Conservation (phyloP, 73 alveolate genomes). For the Tetrahymena borealis region DNA sequence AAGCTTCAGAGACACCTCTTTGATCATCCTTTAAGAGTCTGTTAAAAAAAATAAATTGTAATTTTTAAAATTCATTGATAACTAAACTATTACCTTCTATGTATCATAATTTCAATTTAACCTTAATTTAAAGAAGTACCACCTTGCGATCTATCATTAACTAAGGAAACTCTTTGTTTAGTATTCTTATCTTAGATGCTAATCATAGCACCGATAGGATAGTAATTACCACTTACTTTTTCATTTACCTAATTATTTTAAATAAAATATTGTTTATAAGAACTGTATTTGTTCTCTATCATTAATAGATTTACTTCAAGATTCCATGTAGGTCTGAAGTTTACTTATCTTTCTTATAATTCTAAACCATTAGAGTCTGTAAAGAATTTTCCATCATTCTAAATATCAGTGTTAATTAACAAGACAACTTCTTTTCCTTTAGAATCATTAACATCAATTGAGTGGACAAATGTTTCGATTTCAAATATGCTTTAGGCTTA, state of each 20-base stretch:
- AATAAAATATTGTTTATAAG: neutral
- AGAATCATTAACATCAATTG: slow-evolving; percentile 14
- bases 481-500: neutral
- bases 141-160: slow-evolving; percentile 83
- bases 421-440: slow-evolving; percentile 32
- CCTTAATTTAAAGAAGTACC: slow-evolving; percentile 80
- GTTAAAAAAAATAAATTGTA: neutral
- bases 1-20: slow-evolving; percentile 75
- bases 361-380: slow-evolving; percentile 66
- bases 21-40: slow-evolving; percentile 52
- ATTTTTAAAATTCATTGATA: slow-evolving; percentile 3
- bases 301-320: neutral
- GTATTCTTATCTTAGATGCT: slow-evolving; percentile 37
- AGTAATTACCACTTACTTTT: slow-evolving; percentile 52
- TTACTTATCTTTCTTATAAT: slow-evolving; percentile 44
- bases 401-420: slow-evolving; percentile 10
- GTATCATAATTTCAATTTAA: slow-evolving; percentile 83
- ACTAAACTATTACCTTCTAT: slow-evolving; percentile 51
- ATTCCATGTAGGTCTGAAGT: slow-evolving; percentile 52
- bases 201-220: slow-evolving; percentile 56
- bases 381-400: slow-evolving; percentile 42
- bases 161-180: slow-evolving; percentile 18
- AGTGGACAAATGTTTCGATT: slow-evolving; percentile 27
- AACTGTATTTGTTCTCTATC: too few relatives aligned
- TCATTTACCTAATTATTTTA: slow-evolving; percentile 7